Conservation (phyloP, 495 filamentous ascomycete genomes). For the Neurospora sp. region DNA sequence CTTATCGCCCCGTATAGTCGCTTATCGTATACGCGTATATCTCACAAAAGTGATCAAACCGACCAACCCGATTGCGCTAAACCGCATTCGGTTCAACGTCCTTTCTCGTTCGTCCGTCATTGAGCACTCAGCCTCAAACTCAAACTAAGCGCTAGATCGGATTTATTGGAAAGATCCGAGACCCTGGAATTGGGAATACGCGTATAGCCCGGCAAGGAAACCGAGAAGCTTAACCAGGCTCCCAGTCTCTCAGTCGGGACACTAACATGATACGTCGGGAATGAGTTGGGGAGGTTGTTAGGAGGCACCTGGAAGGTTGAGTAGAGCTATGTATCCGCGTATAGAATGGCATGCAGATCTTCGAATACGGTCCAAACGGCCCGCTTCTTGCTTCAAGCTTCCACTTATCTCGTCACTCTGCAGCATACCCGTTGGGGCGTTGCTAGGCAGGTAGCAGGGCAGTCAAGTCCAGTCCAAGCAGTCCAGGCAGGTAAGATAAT, state of each 20-base stretch:
- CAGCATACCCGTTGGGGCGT: background rate
- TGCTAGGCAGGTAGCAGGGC: background rate
- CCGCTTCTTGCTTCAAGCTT: background rate
- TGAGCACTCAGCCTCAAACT: background rate
- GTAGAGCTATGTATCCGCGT: background rate
- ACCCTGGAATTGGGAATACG: background rate
- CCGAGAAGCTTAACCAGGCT: background rate
- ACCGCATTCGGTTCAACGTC: background rate
- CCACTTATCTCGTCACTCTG: background rate
- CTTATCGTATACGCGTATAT: background rate
- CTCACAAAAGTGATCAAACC: background rate
- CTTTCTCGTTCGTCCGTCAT: background rate
- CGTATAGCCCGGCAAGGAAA: background rate
- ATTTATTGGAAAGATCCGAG: background rate
- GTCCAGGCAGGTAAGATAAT: background rate
- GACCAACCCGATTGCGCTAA: background rate
- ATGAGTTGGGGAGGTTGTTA: background rate
- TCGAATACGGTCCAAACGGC: background rate
- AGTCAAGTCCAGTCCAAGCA: background rate
- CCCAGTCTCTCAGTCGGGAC: background rate
- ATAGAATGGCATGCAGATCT: background rate
- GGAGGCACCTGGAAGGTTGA: background rate
- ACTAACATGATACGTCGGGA: background rate
- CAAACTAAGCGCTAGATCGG: background rate
- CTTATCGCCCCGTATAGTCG: background rate